phyloP scores from a whole-genome alignment of 352 stramenopile species.

The Phytophthora ramorum region DNA sequence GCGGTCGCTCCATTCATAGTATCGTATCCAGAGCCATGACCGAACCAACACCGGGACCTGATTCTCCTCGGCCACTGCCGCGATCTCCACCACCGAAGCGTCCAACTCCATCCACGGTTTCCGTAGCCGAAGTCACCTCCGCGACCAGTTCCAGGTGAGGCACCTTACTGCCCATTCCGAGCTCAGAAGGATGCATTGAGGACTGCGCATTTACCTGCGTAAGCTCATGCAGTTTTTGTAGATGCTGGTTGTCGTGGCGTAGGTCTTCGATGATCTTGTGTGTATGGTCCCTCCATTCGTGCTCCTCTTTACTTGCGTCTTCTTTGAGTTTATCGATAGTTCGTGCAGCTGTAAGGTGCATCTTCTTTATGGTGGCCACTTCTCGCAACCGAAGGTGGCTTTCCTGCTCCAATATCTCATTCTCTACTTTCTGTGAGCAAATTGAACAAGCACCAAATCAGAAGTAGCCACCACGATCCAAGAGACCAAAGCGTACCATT shows the following conservation, averaged over 20 bases:
- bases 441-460: neutral
- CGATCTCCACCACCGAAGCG: too few species aligned
- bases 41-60: too few species aligned
- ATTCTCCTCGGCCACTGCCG: too few species aligned
- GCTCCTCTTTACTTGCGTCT: conserved; percentile 53
- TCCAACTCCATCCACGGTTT: too few species aligned
- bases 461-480: neutral
- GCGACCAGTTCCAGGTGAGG: too few species aligned
- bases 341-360: conserved; percentile 55
- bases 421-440: conserved; percentile 71
- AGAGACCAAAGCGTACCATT: conserved; percentile 49
- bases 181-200: neutral
- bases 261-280: conserved; percentile 64
- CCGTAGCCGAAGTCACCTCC: too few species aligned
- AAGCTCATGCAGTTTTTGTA: conserved; percentile 61
- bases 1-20: too few species aligned
- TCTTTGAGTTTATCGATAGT: conserved; percentile 75
- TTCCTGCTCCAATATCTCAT: conserved; percentile 78
- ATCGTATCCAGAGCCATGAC: too few species aligned
- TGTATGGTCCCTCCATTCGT: conserved; percentile 60
- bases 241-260: conserved; percentile 65
- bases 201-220: conserved; percentile 38
- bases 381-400: conserved; percentile 69
- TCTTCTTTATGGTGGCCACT: conserved; percentile 68
- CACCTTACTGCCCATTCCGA: too few species aligned